Evolutionary conservation across 768 basidiomycete species (phyloP).

Genomic region (Tricholoma hemisulphureum): DNA sequence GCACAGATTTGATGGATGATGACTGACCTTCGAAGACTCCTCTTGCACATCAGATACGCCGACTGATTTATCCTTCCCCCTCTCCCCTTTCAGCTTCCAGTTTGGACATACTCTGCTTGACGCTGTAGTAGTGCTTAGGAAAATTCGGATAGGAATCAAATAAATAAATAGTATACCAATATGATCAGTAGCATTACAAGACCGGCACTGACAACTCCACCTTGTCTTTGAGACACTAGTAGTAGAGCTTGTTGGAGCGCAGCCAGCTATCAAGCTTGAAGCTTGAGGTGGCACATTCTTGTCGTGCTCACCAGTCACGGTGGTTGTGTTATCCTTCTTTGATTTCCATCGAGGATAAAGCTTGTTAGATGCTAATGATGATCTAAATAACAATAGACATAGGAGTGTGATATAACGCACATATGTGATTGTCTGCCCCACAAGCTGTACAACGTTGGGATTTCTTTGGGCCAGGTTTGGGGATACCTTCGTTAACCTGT

Average conservation of each 20-base stretch:
- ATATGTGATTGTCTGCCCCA: neutral
- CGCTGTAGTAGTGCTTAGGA: neutral
- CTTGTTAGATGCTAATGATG: neutral
- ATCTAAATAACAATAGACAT: neutral
- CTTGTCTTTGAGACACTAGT: neutral
- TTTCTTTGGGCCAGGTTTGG: neutral
- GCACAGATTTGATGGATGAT: slow-evolving; percentile 1
- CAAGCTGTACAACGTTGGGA: neutral
- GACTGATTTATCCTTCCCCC: neutral
- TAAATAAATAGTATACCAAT: neutral
- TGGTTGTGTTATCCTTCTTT: neutral
- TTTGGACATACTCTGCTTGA: neutral
- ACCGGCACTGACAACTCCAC: neutral
- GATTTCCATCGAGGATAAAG: slow-evolving; percentile 1
- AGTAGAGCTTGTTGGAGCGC: neutral
- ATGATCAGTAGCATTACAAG: neutral
- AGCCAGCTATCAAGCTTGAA: neutral
- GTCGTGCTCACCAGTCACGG: neutral
- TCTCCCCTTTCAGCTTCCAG: neutral
- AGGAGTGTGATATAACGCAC: neutral
- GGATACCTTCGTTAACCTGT: neutral
- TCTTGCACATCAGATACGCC: neutral
- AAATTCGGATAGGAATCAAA: neutral
- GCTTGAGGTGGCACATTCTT: neutral
- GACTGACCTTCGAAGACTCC: neutral